Base-by-base conservation (phyloP, 768 basidiomycete species). In the Pleurotus platypus region DNA sequence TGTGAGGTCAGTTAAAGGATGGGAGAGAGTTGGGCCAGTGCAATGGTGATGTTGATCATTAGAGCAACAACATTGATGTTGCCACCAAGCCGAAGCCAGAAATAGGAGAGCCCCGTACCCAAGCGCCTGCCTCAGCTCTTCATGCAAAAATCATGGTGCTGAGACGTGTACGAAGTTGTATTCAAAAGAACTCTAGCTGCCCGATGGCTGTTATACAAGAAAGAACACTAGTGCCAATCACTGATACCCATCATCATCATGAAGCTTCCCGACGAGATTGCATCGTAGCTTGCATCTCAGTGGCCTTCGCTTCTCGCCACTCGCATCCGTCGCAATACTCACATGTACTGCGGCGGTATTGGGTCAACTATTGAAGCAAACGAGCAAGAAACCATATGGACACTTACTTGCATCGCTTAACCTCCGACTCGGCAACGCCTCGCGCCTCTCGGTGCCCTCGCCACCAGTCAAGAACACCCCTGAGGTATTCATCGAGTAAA, bases 321-420 rank as follows among this genome's bases (percentile, higher is more conserved):
- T 94, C 92, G 64, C 92, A 94, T 11, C 82, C 85, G 2, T 78
- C 71, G 30, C 72, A 70, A 65, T 92, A 94, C 70, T 92, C 90
- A 64, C 91, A 94, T 12, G 78, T 75, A 46, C 87, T 88, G 53
- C 3, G 47, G 30, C 57, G 24, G 24, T 37, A 60, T 22, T 26
- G 47, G 46, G 58, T 24, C 53, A 27, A 47, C 20, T 40, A 24
- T 27, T 27, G 39, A 24, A 30, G 26, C n/a, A 18, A 37, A 7
- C 16, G 37, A n/a, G 37, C 24, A 26, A 26, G 26, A 39, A 55
- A 49, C 55, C 1, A 53, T 9, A 30, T 56, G 16, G 16, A 4
- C 15, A 79, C 87, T 72, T 68, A 92, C 84, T 73, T 73, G 77
- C 92, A 93, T 49, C 92, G 77, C 56, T 76, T 63, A 2, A 85